These are phyloP conservation scores for Anthracocystis panici-leucophaei DNA, from an alignment of 1,284 basidiomycete species.

Conservation along the genomic window DNA sequence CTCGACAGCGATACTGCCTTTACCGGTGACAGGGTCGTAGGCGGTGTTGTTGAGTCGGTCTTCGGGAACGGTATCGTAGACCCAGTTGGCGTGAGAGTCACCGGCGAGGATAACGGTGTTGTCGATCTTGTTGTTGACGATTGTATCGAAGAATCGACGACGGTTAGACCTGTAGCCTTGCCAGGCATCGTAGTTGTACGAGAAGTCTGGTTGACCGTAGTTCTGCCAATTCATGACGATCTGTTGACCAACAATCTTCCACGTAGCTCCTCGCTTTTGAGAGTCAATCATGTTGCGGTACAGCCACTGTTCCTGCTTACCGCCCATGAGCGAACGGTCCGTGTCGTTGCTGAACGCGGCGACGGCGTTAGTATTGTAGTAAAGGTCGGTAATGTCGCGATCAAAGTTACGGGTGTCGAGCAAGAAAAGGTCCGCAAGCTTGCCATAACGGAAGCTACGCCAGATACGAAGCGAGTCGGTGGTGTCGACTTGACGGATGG, in stretches of 20 bases:
- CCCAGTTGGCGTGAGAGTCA: slow-evolving; percentile 75
- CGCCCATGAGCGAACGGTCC: slow-evolving; percentile 72
- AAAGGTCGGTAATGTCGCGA: slow-evolving; percentile 76
- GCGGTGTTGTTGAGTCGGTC: slow-evolving; percentile 59
- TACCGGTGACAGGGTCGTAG: slow-evolving; percentile 75
- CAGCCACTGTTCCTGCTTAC: slow-evolving; percentile 76
- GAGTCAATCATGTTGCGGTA: slow-evolving; percentile 73
- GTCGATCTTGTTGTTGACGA: slow-evolving; percentile 73
- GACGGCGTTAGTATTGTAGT: slow-evolving; percentile 74
- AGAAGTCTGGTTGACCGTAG: slow-evolving; percentile 67
- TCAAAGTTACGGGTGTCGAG: slow-evolving; percentile 79
- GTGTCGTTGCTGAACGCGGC: slow-evolving; percentile 55
- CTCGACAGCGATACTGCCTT: slow-evolving; percentile 76
- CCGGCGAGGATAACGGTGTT: slow-evolving; percentile 74
- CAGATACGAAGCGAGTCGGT: slow-evolving; percentile 78
- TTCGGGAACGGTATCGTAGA: slow-evolving; percentile 52
- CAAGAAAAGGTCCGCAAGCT: slow-evolving; percentile 67
- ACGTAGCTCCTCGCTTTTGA: slow-evolving; percentile 72
- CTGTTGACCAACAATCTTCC: slow-evolving; percentile 75
- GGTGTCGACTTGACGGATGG: slow-evolving; percentile 76
- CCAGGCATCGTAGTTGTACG: slow-evolving; percentile 76
- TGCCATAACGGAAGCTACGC: slow-evolving; percentile 73
- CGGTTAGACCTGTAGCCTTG: slow-evolving; percentile 77
- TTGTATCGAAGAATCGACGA: slow-evolving; percentile 74
- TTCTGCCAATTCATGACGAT: slow-evolving; percentile 53